phyloP scores from a whole-genome alignment of 768 basidiomycete species.

The Pisolithus tinctorius region DNA sequence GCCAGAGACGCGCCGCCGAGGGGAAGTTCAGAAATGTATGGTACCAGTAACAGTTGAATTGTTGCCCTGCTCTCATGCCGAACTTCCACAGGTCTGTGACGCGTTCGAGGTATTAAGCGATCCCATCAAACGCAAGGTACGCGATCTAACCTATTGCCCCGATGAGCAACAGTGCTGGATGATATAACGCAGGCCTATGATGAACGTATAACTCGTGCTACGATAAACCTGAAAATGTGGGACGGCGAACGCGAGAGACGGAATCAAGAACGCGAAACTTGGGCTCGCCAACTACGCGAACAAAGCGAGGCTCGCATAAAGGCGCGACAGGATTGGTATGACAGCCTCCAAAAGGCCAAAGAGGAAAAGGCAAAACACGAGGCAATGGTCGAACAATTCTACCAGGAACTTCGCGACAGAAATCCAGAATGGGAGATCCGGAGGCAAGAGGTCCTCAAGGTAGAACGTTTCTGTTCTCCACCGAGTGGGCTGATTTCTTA shows the following conservation, averaged over 20 bases:
- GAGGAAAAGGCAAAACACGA: slow-evolving; percentile 34
- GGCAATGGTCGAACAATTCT: slow-evolving; percentile 44
- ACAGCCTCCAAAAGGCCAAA: slow-evolving; percentile 34
- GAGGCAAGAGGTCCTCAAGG: slow-evolving; percentile 44
- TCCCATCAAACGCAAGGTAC: slow-evolving; percentile 46
- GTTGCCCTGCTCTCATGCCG: slow-evolving; percentile 12
- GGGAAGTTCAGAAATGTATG: slow-evolving; percentile 56
- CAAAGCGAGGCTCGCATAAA: slow-evolving; percentile 46
- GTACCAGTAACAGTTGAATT: slow-evolving; percentile 16
- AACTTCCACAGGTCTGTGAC: slow-evolving; percentile 45
- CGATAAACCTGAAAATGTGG: slow-evolving; percentile 20
- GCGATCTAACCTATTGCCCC: slow-evolving; percentile 5
- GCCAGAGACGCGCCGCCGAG: slow-evolving; percentile 48
- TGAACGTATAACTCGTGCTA: slow-evolving; percentile 28
- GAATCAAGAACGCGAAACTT: slow-evolving; percentile 45
- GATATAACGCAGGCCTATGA: slow-evolving; percentile 39
- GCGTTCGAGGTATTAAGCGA: slow-evolving; percentile 59
- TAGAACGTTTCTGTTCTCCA: slow-evolving; percentile 21
- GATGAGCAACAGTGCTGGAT: not conserved
- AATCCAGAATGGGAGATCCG: slow-evolving; percentile 62
- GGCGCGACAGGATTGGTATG: slow-evolving; percentile 31
- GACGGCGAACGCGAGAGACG: slow-evolving; percentile 35
- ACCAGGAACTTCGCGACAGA: slow-evolving; percentile 45
- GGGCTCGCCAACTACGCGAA: slow-evolving; percentile 45
- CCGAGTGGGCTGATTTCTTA: slow-evolving; percentile 3